Base-by-base conservation (phyloP, 2,329 filamentous ascomycete genomes). In the Apiospora phragmitis region DNA sequence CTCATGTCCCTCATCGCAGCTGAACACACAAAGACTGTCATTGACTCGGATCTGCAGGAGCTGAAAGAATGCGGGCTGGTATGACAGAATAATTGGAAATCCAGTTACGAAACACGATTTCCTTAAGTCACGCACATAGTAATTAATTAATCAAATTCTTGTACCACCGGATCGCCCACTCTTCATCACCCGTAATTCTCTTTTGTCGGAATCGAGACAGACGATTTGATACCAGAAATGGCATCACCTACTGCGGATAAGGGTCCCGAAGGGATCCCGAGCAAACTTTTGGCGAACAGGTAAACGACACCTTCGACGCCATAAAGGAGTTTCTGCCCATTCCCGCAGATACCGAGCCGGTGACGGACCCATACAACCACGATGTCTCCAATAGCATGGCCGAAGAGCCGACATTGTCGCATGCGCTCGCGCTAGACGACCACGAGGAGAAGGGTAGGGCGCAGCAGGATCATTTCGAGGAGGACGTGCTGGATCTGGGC, bases 401-500 rank as follows among this genome's bases (percentile, higher is more conserved):
- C 6, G 77, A 79, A 9, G 77, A 77, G n/a, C 76, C 79, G 1
- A 81, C 81, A 0, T 74, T 83, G 4, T 83, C 82, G 0, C 85
- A 87, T 74, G 79, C 81, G 21, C 76, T 86, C 4, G 85, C 85
- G 1, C 80, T 79, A n/a, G 77, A 79, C 16, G 79, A 82, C 68
- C 81, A 83, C 62, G 82, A 82, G 5, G 78, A 84, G 47, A 84
- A 83, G 68, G 86, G 86, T 12, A 75, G 80, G 1, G 83, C 82
- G 18, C 86, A 89, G 77, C 77, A 82, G 24, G 81, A 72, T 35
- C 71, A 84, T 16, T 83, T 86, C 68, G 83, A 85, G 8, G 86
- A 80, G 70, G 76, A 84, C 45, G 90, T 92, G 3, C 85, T 86
- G 65, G 86, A 93, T 75, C 79, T 93, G 24, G 92, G 92, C n/a